A percentile compares a stretch with the other conserved stretches of the same genome.
phyloP scores from a whole-genome alignment of 2,329 filamentous ascomycete species.

The Penicillium corylophilum region DNA sequence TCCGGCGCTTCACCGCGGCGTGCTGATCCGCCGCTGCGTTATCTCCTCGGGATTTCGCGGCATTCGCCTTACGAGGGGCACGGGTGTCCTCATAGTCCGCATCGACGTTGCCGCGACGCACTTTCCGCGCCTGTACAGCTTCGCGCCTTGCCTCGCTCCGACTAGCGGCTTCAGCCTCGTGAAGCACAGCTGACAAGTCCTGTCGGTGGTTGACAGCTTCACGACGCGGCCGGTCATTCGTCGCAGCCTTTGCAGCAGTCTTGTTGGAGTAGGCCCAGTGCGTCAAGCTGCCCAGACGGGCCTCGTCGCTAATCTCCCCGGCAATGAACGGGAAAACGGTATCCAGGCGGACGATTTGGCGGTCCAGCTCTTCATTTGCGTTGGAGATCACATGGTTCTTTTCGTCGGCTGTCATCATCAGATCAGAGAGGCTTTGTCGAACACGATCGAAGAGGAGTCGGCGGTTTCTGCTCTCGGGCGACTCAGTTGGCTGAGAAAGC shows the following conservation, averaged over 20 bases:
- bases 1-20: slow-evolving; percentile 66
- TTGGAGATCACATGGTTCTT: slow-evolving; percentile 96
- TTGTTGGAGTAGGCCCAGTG: slow-evolving; percentile 96
- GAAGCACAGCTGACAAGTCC: slow-evolving; percentile 64
- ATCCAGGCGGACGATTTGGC: slow-evolving; percentile 80
- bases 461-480: slow-evolving; percentile 39
- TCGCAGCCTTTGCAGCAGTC: slow-evolving; percentile 55
- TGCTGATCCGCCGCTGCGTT: slow-evolving; percentile 23
- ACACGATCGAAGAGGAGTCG: slow-evolving; percentile 76
- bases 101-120: slow-evolving; percentile 69
- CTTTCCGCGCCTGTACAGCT: slow-evolving; percentile 73
- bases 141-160: slow-evolving; percentile 84
- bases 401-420: slow-evolving; percentile 89
- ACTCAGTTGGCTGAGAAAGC: slow-evolving; percentile 30
- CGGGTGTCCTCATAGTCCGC: slow-evolving; percentile 73
- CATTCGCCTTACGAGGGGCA: slow-evolving; percentile 55
- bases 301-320: slow-evolving; percentile 88
- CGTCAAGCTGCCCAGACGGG: slow-evolving; percentile 82
- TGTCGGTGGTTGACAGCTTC: slow-evolving; percentile 72
- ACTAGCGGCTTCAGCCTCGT: slow-evolving; percentile 80
- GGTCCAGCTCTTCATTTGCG: slow-evolving; percentile 83
- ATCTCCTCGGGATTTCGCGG: slow-evolving; percentile 51
- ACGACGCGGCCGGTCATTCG: slow-evolving; percentile 71
- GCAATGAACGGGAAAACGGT: slow-evolving; percentile 84
- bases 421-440: slow-evolving; percentile 73